phyloP scores from a whole-genome alignment of 2,329 filamentous ascomycete species.

The Calonectria multiphialidica region DNA sequence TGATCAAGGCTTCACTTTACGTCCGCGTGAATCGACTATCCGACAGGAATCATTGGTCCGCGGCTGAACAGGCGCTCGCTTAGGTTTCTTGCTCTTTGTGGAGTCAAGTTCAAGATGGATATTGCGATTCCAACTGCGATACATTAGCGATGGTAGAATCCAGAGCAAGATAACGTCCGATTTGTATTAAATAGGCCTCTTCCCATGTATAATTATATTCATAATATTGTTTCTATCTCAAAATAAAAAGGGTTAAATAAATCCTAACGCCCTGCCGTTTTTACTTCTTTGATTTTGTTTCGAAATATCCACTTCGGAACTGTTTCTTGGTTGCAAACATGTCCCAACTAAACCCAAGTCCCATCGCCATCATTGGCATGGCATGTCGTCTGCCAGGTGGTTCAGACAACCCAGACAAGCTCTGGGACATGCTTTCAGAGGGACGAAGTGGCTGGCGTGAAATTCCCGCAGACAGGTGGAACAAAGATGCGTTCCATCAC shows the following conservation, averaged over 20 bases:
- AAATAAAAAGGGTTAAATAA: not conserved
- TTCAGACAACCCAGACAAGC: constrained; percentile 37
- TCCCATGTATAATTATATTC: not conserved
- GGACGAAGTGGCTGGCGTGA: constrained; percentile 33
- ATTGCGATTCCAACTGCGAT: not conserved
- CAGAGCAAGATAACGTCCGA: not conserved
- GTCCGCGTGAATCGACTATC: not conserved
- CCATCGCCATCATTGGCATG: constrained; percentile 47
- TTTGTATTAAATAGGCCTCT: constrained; percentile 22
- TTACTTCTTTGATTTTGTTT: constrained; percentile 7
- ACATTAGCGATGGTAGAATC: not conserved
- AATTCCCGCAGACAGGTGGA: constrained; percentile 41
- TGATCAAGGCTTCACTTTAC: not conserved
- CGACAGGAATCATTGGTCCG: not conserved
- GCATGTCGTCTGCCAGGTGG: constrained; percentile 46
- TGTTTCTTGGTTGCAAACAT: constrained; percentile 8
- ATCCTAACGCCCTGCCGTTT: not conserved
- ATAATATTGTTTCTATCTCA: not conserved
- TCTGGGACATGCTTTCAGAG: constrained; percentile 44
- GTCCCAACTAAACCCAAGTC: constrained; percentile 19
- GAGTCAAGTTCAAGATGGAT: constrained; percentile 5
- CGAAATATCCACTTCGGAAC: not conserved
- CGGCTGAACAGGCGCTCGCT: constrained; percentile 10
- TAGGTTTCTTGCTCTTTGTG: not conserved
- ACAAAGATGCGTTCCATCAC: constrained; percentile 38